Evolutionary conservation across 306 rosid genomes (phyloP).

Genomic region (Malus sylvestris): DNA sequence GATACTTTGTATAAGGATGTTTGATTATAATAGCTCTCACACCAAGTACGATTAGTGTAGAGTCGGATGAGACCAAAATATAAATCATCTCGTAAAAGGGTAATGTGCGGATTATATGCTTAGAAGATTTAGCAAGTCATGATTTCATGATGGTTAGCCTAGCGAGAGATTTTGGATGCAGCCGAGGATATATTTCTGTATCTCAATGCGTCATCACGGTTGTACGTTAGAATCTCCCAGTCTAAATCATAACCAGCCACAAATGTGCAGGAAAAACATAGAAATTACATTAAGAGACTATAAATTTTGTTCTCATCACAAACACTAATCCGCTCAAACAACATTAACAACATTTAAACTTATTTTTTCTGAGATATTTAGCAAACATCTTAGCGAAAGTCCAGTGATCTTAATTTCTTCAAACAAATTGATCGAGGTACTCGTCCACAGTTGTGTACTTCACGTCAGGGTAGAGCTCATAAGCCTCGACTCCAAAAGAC

Average conservation of each 20-base stretch:
- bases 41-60: no score
- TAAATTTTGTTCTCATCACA: not conserved
- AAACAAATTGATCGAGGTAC: slow-evolving; percentile 63
- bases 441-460: slow-evolving; percentile 78
- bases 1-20: no score
- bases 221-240: no score
- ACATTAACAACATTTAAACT: not conserved
- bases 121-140: no score
- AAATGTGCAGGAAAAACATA: not conserved
- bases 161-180: no score
- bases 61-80: no score
- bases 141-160: no score
- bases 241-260: not conserved
- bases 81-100: no score
- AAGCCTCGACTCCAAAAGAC: slow-evolving; percentile 84
- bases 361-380: not conserved
- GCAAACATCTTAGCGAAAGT: not conserved
- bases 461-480: slow-evolving; percentile 72
- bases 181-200: no score
- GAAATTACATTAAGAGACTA: not conserved
- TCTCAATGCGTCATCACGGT: no score
- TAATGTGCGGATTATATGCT: no score
- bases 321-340: not conserved
- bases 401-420: slow-evolving; percentile 8
- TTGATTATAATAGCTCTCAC: no score